Conservation (phyloP, 108 stramenopile species). For the Nitzschia inconspicua region DNA sequence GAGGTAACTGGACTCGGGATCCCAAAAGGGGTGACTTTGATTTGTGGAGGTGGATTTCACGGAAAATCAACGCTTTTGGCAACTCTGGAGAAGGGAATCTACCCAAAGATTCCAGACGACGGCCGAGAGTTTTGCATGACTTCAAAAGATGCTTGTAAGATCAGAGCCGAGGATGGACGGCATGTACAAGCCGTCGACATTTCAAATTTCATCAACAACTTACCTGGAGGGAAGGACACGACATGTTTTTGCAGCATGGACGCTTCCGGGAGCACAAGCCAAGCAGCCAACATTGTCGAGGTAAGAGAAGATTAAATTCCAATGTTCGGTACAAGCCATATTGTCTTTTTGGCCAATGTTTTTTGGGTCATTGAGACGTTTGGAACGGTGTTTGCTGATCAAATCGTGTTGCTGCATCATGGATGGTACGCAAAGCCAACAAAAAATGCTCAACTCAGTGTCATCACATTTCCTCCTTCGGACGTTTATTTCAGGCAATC, state of each 20-base stretch:
- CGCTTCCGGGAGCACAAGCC: slow-evolving; percentile 89
- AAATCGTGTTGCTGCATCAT: not conserved
- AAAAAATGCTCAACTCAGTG: not conserved
- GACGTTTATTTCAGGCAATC: slow-evolving; percentile 71
- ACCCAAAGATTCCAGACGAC: slow-evolving; percentile 89
- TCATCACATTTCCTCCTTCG: not conserved
- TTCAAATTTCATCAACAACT: slow-evolving; percentile 88
- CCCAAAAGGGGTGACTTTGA: slow-evolving; percentile 84
- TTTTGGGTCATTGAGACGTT: no score
- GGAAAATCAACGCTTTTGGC: slow-evolving; percentile 93
- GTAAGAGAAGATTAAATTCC: no score
- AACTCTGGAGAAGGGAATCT: slow-evolving; percentile 79
- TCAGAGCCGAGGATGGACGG: slow-evolving; percentile 94
- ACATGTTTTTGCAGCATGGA: slow-evolving; percentile 78
- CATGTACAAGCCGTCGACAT: slow-evolving; percentile 87
- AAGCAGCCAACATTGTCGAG: slow-evolving; percentile 85
- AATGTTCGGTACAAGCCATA: no score
- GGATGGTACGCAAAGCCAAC: not conserved
- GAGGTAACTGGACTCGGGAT: slow-evolving; percentile 80
- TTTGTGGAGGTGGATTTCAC: slow-evolving; percentile 96
- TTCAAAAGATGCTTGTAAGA: slow-evolving; percentile 69
- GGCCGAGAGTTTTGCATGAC: slow-evolving; percentile 88
- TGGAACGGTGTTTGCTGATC: no score
- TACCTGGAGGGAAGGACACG: slow-evolving; percentile 65
- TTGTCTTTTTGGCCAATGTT: no score